A percentile compares a stretch with the other conserved stretches of the same genome.
Evolutionary conservation across 2,329 filamentous ascomycete genomes (phyloP).

Genomic region (Magnaporthales sp.): DNA sequence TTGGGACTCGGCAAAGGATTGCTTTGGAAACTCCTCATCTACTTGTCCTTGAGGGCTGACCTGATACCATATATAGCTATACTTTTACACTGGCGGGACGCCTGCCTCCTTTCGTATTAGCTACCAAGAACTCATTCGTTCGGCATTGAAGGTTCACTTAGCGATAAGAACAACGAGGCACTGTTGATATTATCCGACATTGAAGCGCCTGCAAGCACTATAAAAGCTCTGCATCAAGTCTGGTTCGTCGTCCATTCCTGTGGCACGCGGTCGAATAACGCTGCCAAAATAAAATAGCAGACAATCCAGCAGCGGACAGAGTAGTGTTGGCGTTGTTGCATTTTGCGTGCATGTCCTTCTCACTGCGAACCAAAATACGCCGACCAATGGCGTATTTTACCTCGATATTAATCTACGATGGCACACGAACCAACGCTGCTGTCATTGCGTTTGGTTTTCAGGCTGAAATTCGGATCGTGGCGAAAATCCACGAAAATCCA

Average conservation of each 20-base stretch:
- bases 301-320: background rate
- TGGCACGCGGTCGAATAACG: background rate
- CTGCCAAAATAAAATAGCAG: background rate
- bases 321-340: background rate
- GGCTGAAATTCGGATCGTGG: background rate
- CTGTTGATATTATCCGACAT: background rate
- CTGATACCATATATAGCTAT: background rate
- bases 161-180: background rate
- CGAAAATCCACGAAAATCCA: too few species aligned
- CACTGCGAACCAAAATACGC: background rate
- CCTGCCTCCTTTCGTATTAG: background rate
- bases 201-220: background rate
- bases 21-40: background rate
- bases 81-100: background rate
- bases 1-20: background rate
- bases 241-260: background rate
- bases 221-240: background rate
- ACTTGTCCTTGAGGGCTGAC: background rate
- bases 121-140: background rate
- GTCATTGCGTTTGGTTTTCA: background rate
- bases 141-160: background rate
- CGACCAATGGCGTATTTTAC: background rate
- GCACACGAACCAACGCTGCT: background rate
- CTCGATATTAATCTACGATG: background rate
- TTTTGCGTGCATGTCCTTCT: background rate